A percentile compares a stretch with the other conserved stretches of the same genome.
Conservation (phyloP, 2,329 filamentous ascomycete genomes). For the Colletotrichum liaoningense region DNA sequence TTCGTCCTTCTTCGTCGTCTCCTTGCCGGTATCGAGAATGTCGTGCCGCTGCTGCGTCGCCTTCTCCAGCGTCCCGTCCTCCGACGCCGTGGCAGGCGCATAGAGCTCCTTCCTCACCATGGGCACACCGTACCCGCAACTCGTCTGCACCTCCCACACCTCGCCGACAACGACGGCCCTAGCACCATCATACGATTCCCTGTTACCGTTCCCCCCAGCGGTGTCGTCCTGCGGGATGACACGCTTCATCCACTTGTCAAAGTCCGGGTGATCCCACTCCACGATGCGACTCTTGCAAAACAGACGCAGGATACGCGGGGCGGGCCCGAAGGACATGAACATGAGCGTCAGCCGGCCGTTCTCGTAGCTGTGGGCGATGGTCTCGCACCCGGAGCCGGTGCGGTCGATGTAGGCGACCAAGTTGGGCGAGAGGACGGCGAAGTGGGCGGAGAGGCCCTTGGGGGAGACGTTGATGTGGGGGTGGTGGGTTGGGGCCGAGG, state of each 20-base stretch:
- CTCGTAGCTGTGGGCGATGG: constrained; percentile 80
- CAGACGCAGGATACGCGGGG: constrained; percentile 72
- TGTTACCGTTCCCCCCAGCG: not conserved
- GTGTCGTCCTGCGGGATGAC: constrained; percentile 47
- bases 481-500: constrained; percentile 75
- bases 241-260: constrained; percentile 58
- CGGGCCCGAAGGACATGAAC: constrained; percentile 74
- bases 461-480: constrained; percentile 81
- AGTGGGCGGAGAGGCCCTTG: constrained; percentile 75
- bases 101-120: constrained; percentile 57
- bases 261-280: constrained; percentile 67
- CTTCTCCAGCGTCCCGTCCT: constrained; percentile 34
- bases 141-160: constrained; percentile 74
- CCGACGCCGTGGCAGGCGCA: constrained; percentile 37
- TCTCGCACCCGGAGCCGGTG: constrained; percentile 81
- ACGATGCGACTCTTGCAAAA: constrained; percentile 71
- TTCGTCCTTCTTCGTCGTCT: constrained; percentile 44
- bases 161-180: constrained; percentile 71
- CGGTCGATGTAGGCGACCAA: constrained; percentile 78
- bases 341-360: constrained; percentile 81
- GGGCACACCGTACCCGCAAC: constrained; percentile 75
- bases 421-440: constrained; percentile 69
- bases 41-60: not conserved
- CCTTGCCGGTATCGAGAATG: not conserved
- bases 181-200: constrained; percentile 56